These are phyloP conservation scores for Lepidium africanum DNA, from an alignment of 345 rosid species.

Conservation along the genomic window DNA sequence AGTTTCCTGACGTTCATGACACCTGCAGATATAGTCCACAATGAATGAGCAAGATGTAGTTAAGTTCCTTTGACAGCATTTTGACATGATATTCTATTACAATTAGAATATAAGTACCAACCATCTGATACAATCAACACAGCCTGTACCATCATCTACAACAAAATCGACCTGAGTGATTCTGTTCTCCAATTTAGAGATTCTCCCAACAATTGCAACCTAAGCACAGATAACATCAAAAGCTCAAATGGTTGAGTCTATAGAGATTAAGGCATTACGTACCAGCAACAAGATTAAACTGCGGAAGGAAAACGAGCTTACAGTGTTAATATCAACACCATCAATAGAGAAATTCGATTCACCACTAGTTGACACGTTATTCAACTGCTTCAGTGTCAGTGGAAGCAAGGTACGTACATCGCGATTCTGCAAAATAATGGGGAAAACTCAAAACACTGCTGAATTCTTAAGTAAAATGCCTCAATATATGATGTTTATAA, in stretches of 20 bases:
- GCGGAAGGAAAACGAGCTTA: constrained; percentile 14
- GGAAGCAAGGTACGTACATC: constrained; percentile 57
- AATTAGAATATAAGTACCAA: constrained; percentile 27
- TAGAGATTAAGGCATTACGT: neutral
- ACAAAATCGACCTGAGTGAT: constrained; percentile 60
- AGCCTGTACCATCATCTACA: constrained; percentile 82
- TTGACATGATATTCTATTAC: neutral
- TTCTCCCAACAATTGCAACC: constrained; percentile 63
- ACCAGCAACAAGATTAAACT: neutral
- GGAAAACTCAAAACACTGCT: neutral
- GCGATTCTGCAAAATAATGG: constrained; percentile 36
- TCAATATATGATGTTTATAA: neutral
- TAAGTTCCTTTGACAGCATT: neutral
- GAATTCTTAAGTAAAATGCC: neutral
- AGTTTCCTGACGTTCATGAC: constrained; percentile 66
- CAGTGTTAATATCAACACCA: constrained; percentile 57
- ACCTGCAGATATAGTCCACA: constrained; percentile 42
- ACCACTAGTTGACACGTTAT: constrained; percentile 36
- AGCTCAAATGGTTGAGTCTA: neutral
- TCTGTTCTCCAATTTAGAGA: constrained; percentile 63
- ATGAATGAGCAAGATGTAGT: neutral
- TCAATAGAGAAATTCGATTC: constrained; percentile 46
- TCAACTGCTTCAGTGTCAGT: constrained; percentile 62
- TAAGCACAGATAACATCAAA: constrained; percentile 12
- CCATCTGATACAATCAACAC: constrained; percentile 82